Base-by-base conservation (phyloP, 305 asterid genomes). In the Rubia tinctorum region DNA sequence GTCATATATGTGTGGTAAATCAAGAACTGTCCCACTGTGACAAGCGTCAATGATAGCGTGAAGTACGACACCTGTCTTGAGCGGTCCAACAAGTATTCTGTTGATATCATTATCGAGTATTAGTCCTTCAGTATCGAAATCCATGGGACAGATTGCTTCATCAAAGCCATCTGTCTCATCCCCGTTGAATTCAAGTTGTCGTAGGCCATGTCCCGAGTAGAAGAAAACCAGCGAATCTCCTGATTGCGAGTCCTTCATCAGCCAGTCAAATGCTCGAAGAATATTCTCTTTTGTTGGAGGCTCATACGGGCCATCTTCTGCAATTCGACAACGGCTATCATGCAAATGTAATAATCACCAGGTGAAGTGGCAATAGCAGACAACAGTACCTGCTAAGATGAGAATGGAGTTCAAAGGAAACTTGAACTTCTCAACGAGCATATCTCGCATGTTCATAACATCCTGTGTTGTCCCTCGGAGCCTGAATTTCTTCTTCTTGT, bases 21-120 rank as follows among this genome's bases (percentile, higher is more conserved):
- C 97, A 11, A 91, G 91, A 37, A 88, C n/a, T 45, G 95, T 91
- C 77, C 96, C 97, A 79, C 96, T 91, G 78, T 86, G 91, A 62
- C 97, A 91, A 73, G 90, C 75, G 73, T 91, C 97, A 2, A 91
- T 58, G 9, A 91, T 80, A 30, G 96, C 91, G 61, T 89, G 96
- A 76, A 91, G 97, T 47, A 66, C 84, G 79, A 85, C 87, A 4
- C 81, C 87, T 27, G 7, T 13, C 45, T 56, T 74, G 39, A 91
- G 90, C 2, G 93, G 91, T 58, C 77, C 58, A 47, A 91, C 90
- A 49, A 89, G 78, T 66, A 78, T 72, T 66, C 75, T 73, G 43
- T 91, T 89, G 82, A 89, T 88, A 17, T 80, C 68, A 64, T 89
- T 82, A 73, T 91, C 97, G 1, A 86, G 18, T 56, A 91, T 91